Evolutionary conservation across 179 eudicot genomes (phyloP), one percentile per base, ranked within the genome.

Genomic region (Silene vulgaris): DNA sequence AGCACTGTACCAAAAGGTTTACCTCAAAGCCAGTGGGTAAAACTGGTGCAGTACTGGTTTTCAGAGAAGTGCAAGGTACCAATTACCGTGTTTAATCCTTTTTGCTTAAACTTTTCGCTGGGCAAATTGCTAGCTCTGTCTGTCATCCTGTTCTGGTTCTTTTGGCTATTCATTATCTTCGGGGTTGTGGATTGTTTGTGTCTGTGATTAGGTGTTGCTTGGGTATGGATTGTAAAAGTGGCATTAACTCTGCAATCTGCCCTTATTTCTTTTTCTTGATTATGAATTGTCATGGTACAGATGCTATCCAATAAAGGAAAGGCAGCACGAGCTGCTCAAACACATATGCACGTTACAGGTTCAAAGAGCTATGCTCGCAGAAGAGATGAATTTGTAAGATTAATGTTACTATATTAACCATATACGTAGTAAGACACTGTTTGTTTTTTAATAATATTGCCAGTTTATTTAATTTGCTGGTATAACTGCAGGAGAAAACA

Each of bases 381-480:
- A 71, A 78, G 84, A 75, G 84, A 82, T 66, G 84, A 82, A 72
- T 82, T 82, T 75, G 84, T 82, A 78, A 70, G 84, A 74, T 65
- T 74, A 69, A 63, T 61, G 0, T 78, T 23, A 14, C 52, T 5
- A 11, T 19, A 69, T 56, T 40, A 43, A 67, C 35, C 19, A 76
- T n/a, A 19, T n/a, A 12, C 11, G 17, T 45, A 4, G 30, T 59
- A 29, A 57, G 72, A 50, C 37, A 32, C 68, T 61, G 45, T 54
- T 20, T 63, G 8, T 45, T 45, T 45, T 45, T 45, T 9, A 6
- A 9, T 56, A 56, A 3, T 56, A 1, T 56, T 16, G 11, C 60
- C 20, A 17, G 59, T 60, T 72, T 65, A 28, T 21, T 69, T 19
- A 48, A 65, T 20, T 43, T 59, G 32, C 40, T 71, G 76, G 63